These are phyloP conservation scores for Tetrastigma voinierianum DNA, from an alignment of 164 flowering plant species.

Conservation along the genomic window DNA sequence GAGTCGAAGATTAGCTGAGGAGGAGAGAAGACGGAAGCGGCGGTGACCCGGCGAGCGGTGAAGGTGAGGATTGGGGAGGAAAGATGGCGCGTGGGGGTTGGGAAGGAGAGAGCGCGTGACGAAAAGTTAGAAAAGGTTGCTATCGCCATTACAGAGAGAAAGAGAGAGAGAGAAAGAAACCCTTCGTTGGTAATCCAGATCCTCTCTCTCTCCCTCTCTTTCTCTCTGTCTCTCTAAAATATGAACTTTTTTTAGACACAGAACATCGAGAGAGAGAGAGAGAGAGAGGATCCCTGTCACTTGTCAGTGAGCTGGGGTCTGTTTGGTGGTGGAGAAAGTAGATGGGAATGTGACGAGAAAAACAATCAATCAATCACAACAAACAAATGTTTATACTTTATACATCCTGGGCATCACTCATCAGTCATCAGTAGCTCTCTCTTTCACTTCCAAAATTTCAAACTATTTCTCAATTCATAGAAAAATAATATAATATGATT, in stretches of 20 bases:
- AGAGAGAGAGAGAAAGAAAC: neutral
- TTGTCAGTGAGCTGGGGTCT: neutral
- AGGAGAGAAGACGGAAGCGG: neutral
- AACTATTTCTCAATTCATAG: too few relatives aligned
- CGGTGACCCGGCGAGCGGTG: neutral
- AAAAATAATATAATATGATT: too few relatives aligned
- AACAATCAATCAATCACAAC: too few relatives aligned
- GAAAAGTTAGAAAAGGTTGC: conserved; percentile 13
- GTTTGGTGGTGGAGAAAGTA: neutral
- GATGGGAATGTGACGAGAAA: too few relatives aligned
- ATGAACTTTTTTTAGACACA: neutral
- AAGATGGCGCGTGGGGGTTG: conserved; percentile 3
- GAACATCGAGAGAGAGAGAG: neutral
- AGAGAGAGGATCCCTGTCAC: neutral
- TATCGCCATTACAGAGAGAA: conserved; percentile 13
- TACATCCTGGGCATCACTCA: too few relatives aligned
- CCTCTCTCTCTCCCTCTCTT: neutral
- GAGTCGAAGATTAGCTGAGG: neutral
- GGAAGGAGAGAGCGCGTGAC: conserved; percentile 9
- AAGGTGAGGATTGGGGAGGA: neutral
- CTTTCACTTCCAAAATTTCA: too few relatives aligned
- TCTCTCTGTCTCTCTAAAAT: neutral
- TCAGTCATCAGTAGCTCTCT: too few relatives aligned
- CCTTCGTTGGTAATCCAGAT: too few relatives aligned
- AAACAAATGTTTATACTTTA: too few relatives aligned